Base-by-base conservation (phyloP, 192 early-diverging fungal species). In the Phlyctochytrium planicorne region DNA sequence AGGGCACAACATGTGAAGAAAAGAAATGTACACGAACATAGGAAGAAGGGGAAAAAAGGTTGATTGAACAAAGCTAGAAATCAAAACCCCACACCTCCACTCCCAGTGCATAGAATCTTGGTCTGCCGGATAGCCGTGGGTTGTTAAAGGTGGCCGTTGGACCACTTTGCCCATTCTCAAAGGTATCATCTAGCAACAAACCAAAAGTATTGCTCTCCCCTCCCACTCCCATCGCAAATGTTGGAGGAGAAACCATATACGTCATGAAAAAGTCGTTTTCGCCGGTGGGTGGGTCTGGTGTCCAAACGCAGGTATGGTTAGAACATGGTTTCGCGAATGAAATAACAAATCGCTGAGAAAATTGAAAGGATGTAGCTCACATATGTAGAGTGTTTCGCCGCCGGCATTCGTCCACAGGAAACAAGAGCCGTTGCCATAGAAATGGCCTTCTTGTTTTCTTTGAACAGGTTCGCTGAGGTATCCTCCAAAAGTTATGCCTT, bases 71-170 rank as follows among this genome's bases (percentile, higher is more conserved):
- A n/a, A n/a, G n/a, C n/a, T n/a, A n/a, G n/a, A n/a, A n/a, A n/a
- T n/a, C n/a, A n/a, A n/a, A n/a, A n/a, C n/a, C n/a, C n/a, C n/a
- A n/a, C n/a, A n/a, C n/a, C n/a, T n/a, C n/a, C n/a, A n/a, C n/a
- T n/a, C n/a, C n/a, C n/a, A n/a, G n/a, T n/a, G n/a, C n/a, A n/a
- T n/a, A n/a, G n/a, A 20, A 47, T 47, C 40, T 47, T 47, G 40
- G 20, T 14, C 40, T 47, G 6, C 63, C 63, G 3, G n/a, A 53
- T 33, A 33, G n/a, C 30, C 36, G 34, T 30, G 61, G 29, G 34
- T 69, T 69, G 4, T 69, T 33, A 40, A 69, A 69, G 3, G 68
- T 70, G 25, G 27, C 12, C 2, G 36, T 70, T 12, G 27, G 63
- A 23, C 29, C 67, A 12, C 6, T 24, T 27, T 69, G 65, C 3